phyloP scores from a whole-genome alignment of 2,329 filamentous ascomycete genomes.

The Arthroderma sp. region DNA sequence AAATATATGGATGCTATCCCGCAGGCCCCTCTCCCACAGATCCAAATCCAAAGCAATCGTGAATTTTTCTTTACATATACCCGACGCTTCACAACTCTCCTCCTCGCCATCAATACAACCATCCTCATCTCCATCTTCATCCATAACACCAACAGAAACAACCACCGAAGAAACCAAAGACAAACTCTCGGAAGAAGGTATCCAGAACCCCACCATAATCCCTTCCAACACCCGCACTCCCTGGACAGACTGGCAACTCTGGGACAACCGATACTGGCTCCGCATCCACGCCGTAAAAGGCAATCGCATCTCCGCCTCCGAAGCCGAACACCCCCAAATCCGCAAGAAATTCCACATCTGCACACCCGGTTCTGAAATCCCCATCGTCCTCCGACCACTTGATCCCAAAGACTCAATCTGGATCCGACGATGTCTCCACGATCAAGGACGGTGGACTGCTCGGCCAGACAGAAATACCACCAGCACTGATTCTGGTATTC shows the following conservation, averaged over 20 bases:
- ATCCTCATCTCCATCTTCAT: too few species aligned
- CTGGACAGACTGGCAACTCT: slow-evolving; percentile 33
- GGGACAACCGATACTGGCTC: slow-evolving; percentile 46
- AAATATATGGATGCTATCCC: slow-evolving; percentile 26
- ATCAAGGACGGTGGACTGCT: too few species aligned
- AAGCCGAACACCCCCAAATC: not conserved
- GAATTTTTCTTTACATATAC: slow-evolving; percentile 11
- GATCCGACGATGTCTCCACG: not conserved
- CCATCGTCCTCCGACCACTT: slow-evolving; percentile 12
- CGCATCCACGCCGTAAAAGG: slow-evolving; percentile 25
- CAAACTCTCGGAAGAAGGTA: not conserved
- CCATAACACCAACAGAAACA: too few species aligned
- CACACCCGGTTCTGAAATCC: slow-evolving; percentile 14
- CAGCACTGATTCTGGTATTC: too few species aligned
- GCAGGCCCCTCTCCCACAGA: slow-evolving; percentile 23
- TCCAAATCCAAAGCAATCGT: slow-evolving; percentile 12
- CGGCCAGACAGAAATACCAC: too few species aligned
- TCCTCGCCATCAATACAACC: too few species aligned
- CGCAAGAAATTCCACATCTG: slow-evolving; percentile 7
- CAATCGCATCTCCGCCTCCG: not conserved
- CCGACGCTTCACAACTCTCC: slow-evolving; percentile 2
- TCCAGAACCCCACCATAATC: not conserved
- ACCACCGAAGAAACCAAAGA: not conserved
- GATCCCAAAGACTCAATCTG: not conserved
- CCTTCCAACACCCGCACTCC: slow-evolving; percentile 2